A percentile compares a stretch with the other conserved stretches of the same genome.
These are phyloP conservation scores for Protomyces macrosporus DNA, from an alignment of 1,139 yeast genomes.

Conservation along the genomic window DNA sequence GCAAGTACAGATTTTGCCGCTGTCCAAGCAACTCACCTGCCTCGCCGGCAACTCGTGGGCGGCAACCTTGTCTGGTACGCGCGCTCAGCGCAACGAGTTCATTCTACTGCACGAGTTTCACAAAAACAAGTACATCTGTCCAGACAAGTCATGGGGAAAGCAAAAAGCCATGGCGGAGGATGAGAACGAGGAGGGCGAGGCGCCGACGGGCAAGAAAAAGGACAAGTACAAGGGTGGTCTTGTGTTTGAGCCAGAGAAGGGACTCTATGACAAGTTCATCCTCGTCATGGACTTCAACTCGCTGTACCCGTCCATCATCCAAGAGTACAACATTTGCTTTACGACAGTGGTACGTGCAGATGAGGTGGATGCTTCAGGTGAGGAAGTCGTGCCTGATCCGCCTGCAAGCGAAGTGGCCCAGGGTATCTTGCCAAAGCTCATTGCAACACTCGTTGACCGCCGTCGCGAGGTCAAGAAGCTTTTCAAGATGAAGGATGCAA, in stretches of 20 bases:
- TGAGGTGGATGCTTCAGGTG: slow-evolving; percentile 45
- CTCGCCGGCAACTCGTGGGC: slow-evolving; percentile 98
- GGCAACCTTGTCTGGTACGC: slow-evolving; percentile 85
- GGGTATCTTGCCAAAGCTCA: slow-evolving; percentile 82
- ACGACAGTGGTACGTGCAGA: slow-evolving; percentile 80
- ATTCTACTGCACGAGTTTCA: slow-evolving; percentile 89
- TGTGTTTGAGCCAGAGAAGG: slow-evolving; percentile 95
- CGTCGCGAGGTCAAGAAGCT: slow-evolving; percentile 89
- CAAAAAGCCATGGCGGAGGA: slow-evolving; percentile 30
- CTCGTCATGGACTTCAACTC: slow-evolving; percentile 98
- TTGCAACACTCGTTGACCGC: slow-evolving; percentile 78
- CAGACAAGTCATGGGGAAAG: slow-evolving; percentile 53
- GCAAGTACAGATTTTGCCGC: slow-evolving; percentile 74
- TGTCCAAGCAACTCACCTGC: slow-evolving; percentile 85
- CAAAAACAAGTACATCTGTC: slow-evolving; percentile 73
- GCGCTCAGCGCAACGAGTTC: slow-evolving; percentile 94
- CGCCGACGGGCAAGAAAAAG: slow-evolving; percentile 52
- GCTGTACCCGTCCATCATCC: slow-evolving; percentile 93
- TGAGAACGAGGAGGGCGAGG: slow-evolving; percentile 36
- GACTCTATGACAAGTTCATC: slow-evolving; percentile 80
- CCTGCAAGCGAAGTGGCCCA: slow-evolving; percentile 57
- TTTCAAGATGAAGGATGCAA: slow-evolving; percentile 65
- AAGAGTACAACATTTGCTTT: slow-evolving; percentile 93
- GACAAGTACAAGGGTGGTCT: slow-evolving; percentile 93
- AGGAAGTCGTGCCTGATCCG: slow-evolving; percentile 62